A percentile compares a stretch with the other conserved stretches of the same genome.
These are phyloP conservation scores for Gymnopilus junonius DNA, from an alignment of 768 basidiomycete genomes.

Conservation along the genomic window DNA sequence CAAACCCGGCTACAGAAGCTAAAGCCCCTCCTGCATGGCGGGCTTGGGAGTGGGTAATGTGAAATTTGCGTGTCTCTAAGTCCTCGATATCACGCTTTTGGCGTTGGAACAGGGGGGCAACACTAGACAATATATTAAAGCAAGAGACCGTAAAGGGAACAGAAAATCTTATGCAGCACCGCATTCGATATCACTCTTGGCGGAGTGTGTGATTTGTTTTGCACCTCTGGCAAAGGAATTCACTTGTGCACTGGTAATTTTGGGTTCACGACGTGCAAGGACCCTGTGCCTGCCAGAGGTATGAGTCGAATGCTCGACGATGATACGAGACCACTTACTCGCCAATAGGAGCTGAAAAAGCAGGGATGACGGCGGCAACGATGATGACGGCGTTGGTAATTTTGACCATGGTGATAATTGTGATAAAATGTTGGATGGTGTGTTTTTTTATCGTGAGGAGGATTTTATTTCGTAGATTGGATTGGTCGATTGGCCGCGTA, in stretches of 20 bases:
- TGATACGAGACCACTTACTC: too few relatives aligned
- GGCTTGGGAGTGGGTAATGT: neutral
- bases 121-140: neutral
- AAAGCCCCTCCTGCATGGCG: neutral
- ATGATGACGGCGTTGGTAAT: conserved; percentile 10
- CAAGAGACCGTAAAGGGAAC: neutral
- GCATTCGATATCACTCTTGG: conserved; percentile 6
- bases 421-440: neutral
- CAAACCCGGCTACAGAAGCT: conserved; percentile 7
- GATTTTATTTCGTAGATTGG: neutral
- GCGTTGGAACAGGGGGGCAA: neutral
- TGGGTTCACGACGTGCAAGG: conserved; percentile 3
- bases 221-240: conserved; percentile 2
- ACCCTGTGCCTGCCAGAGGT: too few relatives aligned
- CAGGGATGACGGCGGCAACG: conserved; percentile 6
- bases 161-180: conserved; percentile 1
- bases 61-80: neutral
- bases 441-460: neutral
- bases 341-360: conserved; percentile 3
- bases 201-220: neutral
- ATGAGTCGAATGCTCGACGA: too few relatives aligned
- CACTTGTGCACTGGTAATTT: conserved; percentile 3
- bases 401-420: conserved; percentile 13
- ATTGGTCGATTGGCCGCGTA: conserved; percentile 8
- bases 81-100: neutral